Evolutionary conservation across 2,329 filamentous ascomycete genomes (phyloP).

Genomic region (Botrytis byssoidea): DNA sequence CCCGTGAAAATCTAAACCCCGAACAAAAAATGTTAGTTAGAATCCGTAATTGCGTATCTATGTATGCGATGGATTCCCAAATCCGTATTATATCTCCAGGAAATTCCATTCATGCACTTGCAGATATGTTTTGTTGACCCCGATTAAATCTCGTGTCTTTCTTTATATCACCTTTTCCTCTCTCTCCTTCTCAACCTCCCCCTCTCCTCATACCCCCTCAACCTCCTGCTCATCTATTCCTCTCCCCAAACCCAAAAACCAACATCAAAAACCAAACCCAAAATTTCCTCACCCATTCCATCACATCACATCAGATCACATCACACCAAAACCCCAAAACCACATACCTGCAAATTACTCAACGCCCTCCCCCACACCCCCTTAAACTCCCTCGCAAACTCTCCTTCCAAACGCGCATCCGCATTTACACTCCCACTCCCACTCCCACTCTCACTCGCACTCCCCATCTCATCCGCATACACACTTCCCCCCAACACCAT

Average conservation of each 20-base stretch:
- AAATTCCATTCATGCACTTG: background rate
- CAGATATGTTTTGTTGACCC: background rate
- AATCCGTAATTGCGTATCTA: background rate
- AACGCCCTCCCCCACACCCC: conserved; percentile 11
- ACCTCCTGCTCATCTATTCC: no score
- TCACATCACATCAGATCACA: background rate
- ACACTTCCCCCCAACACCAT: background rate
- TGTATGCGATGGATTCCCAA: background rate
- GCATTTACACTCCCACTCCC: background rate
- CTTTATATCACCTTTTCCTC: background rate
- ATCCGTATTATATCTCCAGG: fast-evolving
- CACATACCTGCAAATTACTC: conserved; percentile 18
- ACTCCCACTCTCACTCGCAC: no score
- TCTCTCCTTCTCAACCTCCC: background rate
- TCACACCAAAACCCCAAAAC: background rate
- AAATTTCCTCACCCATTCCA: background rate
- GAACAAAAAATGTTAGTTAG: background rate
- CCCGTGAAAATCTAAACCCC: conserved; percentile 12
- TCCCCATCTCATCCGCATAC: background rate
- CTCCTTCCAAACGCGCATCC: background rate
- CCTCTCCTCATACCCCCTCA: no score
- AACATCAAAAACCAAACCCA: background rate
- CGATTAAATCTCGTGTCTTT: background rate
- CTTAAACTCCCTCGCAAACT: background rate
- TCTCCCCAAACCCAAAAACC: background rate